phyloP scores from a whole-genome alignment of 768 basidiomycete genomes.

The Russula ochroleuca region DNA sequence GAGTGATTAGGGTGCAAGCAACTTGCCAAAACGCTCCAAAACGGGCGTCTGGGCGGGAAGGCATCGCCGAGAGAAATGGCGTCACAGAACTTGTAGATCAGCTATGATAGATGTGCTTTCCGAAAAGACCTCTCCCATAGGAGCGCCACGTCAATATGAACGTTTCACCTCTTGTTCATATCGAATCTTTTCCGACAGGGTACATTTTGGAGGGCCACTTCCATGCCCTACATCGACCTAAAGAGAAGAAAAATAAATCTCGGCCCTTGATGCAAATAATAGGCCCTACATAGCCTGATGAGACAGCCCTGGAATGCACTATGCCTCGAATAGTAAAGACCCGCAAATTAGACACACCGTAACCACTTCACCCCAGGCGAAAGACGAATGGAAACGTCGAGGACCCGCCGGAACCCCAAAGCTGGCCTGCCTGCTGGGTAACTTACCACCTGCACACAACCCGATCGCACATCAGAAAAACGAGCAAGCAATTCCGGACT shows the following conservation, averaged over 20 bases:
- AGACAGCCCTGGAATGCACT: not conserved
- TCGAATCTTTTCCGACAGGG: not conserved
- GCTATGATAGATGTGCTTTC: not conserved
- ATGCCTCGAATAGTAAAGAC: constrained; percentile 1
- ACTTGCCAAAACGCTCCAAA: not conserved
- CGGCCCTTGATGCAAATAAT: not conserved
- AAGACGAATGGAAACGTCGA: constrained; percentile 1
- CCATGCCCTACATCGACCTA: not conserved
- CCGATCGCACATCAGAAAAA: not conserved
- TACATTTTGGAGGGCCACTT: not conserved
- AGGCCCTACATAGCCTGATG: not conserved
- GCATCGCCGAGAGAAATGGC: not conserved
- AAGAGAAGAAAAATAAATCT: not conserved
- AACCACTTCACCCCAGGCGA: not conserved
- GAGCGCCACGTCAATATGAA: not conserved
- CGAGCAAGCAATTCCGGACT: not conserved
- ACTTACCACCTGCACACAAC: not conserved
- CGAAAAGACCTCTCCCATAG: not conserved
- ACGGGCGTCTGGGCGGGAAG: not conserved
- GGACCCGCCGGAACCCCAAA: not conserved
- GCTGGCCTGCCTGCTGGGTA: not conserved
- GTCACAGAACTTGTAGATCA: not conserved
- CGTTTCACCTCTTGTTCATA: not conserved
- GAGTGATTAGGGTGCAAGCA: not conserved
- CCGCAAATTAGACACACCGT: not conserved